Evolutionary conservation across 1,284 basidiomycete species (phyloP), one percentile per base, ranked within the genome.

Genomic region (Boletus mariae): DNA sequence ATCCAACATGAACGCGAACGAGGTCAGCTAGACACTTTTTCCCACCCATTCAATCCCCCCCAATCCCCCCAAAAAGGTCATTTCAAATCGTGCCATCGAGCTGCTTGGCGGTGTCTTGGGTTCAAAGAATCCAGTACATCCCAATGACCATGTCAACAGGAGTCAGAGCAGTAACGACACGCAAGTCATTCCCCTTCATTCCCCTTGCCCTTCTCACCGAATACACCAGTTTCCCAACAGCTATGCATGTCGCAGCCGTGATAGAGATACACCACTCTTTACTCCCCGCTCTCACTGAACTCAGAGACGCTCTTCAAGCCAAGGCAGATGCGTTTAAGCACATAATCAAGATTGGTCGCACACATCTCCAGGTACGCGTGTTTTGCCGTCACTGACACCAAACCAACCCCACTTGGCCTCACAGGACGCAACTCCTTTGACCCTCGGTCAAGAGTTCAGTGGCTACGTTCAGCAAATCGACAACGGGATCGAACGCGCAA

Each of bases 61-160:
- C 7, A 47, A 48, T 38, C 25, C 17, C 40, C 43, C 2, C 28
- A 26, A 49, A 44, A 57, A 92, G 90, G 96, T 99, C 68, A 97
- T 99, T 71, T 95, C 93, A 29, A 99, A 99, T 74, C 88, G 96
- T 57, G 97, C 97, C 35, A 99, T 99, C 67, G 94, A 99, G 76
- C 77, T 98, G 60, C 85, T 99, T 58, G 97, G 97, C 23, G 97
- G 97, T 28, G 83, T 97, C 75, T 80, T 98, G 52, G 97, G 97
- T 44, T 92, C 89, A 57, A 99, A 99, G 80, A 94, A 83, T 68
- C 97, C 97, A 28, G 95, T 99, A 11, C 97, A 99, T 74, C 97
- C 97, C 43, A 99, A 99, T 72, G 97, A 99, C 72, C 97, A 99
- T 76, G 96, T 98, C 67, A 99, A 99, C 80, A 98, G 92, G 91